A percentile compares a stretch with the other conserved stretches of the same genome.
Conservation (phyloP, 768 basidiomycete species). For the Boletus pseudopeckii region DNA sequence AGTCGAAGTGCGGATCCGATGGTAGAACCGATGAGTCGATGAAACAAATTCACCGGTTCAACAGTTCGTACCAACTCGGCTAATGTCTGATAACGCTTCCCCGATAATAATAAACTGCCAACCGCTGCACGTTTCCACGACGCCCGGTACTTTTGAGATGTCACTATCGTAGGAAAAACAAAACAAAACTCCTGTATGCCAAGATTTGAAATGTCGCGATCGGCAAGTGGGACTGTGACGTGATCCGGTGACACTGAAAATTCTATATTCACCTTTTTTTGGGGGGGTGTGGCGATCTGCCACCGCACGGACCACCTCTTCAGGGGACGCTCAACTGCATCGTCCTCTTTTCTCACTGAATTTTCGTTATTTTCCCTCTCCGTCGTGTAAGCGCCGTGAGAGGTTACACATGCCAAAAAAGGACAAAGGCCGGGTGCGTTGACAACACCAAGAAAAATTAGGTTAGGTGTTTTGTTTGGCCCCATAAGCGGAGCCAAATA, state of each 20-base stretch:
- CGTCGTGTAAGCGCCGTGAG: constrained; percentile 5
- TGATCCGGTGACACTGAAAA: constrained; percentile 27
- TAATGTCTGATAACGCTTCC: no score
- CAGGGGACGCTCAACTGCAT: neutral
- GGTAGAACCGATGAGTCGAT: neutral
- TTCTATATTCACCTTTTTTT: constrained; percentile 8
- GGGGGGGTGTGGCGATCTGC: constrained; percentile 22
- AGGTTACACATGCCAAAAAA: constrained; percentile 3
- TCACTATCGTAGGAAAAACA: no score
- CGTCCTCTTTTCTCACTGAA: neutral
- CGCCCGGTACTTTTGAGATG: no score
- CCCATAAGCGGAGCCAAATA: constrained; percentile 40
- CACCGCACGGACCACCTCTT: constrained; percentile 29
- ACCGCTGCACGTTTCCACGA: no score
- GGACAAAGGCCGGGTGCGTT: constrained; percentile 8
- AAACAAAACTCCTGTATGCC: neutral
- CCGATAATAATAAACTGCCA: no score
- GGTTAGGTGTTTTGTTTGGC: constrained; percentile 39
- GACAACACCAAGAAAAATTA: constrained; percentile 20
- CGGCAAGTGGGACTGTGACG: constrained; percentile 31
- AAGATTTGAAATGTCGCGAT: constrained; percentile 27
- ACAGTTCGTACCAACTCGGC: no score
- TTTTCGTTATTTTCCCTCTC: neutral
- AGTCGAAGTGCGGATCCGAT: neutral
- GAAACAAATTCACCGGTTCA: no score